phyloP scores from a whole-genome alignment of 1,139 yeast species.

The Yamadazyma taylorii region DNA sequence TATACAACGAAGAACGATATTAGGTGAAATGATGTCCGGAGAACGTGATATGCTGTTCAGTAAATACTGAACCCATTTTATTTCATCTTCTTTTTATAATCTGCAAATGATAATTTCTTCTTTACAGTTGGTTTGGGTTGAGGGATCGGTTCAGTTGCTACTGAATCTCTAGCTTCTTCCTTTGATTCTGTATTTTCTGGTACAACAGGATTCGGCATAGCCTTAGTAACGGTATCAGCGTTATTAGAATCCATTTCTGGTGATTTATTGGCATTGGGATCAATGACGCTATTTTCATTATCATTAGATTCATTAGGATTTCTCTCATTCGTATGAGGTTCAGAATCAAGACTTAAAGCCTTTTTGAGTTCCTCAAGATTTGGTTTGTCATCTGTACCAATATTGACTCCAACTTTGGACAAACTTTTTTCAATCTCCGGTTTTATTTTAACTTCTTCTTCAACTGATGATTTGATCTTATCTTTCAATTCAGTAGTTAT shows the following conservation, averaged over 20 bases:
- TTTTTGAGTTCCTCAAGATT: slow-evolving; percentile 7
- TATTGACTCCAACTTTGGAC: slow-evolving; percentile 15
- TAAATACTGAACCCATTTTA: too few species aligned
- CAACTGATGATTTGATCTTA: slow-evolving; percentile 16
- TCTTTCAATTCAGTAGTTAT: slow-evolving; percentile 12
- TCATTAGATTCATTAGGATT: background rate
- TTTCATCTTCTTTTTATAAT: slow-evolving; percentile 71
- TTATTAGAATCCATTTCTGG: background rate
- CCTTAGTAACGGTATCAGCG: background rate
- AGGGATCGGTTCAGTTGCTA: slow-evolving; percentile 3
- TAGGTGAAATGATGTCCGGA: background rate
- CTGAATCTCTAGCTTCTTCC: slow-evolving; percentile 15
- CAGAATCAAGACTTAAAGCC: slow-evolving; percentile 6
- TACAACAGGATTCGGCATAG: slow-evolving; percentile 3
- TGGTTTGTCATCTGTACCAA: slow-evolving; percentile 7
- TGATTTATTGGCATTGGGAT: background rate
- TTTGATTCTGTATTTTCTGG: slow-evolving; percentile 6
- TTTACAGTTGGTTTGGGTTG: slow-evolving; percentile 28
- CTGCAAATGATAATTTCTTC: slow-evolving; percentile 81
- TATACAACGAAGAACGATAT: too few species aligned
- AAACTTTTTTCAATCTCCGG: slow-evolving; percentile 17
- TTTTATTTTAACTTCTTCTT: slow-evolving; percentile 13
- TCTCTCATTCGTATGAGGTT: slow-evolving; percentile 1
- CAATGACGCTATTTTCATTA: background rate
- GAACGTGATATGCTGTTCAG: too few species aligned